These are phyloP conservation scores for Cladosporium sp. DNA, from an alignment of 2,329 filamentous ascomycete species.

Conservation along the genomic window DNA sequence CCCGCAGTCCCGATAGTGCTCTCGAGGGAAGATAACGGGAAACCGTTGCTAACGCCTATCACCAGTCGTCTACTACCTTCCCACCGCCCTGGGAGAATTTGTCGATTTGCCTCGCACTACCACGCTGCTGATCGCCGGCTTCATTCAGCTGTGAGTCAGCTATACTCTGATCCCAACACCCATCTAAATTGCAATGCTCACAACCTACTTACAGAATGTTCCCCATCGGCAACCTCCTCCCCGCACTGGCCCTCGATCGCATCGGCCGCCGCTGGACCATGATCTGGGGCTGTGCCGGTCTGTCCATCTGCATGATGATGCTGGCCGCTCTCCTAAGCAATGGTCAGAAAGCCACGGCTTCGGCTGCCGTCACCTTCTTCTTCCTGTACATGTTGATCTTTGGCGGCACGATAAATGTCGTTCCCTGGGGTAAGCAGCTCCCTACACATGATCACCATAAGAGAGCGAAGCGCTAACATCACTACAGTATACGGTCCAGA, in stretches of 20 bases:
- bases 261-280: conserved; percentile 36
- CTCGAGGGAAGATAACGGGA: neutral
- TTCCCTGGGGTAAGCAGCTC: conserved; percentile 24
- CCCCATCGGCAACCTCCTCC: conserved; percentile 43
- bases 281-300: conserved; percentile 27
- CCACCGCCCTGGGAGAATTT: conserved; percentile 45
- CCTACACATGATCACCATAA: neutral
- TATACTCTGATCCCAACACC: neutral
- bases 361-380: conserved; percentile 49
- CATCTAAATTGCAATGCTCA: neutral
- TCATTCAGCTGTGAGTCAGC: conserved; percentile 31
- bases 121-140: conserved; percentile 47
- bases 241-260: conserved; percentile 45
- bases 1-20: neutral
- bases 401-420: conserved; percentile 27
- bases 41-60: neutral
- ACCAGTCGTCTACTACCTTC: conserved; percentile 41
- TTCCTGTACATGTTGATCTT: conserved; percentile 41
- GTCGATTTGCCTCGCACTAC: conserved; percentile 45
- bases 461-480: neutral
- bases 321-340: conserved; percentile 43
- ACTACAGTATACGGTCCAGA: conserved; percentile 48
- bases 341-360: conserved; percentile 40
- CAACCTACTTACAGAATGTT: conserved; percentile 31
- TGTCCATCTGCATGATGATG: conserved; percentile 39